Conservation (phyloP, 148 eudicot genomes). For the Hydrangea macrophylla region DNA sequence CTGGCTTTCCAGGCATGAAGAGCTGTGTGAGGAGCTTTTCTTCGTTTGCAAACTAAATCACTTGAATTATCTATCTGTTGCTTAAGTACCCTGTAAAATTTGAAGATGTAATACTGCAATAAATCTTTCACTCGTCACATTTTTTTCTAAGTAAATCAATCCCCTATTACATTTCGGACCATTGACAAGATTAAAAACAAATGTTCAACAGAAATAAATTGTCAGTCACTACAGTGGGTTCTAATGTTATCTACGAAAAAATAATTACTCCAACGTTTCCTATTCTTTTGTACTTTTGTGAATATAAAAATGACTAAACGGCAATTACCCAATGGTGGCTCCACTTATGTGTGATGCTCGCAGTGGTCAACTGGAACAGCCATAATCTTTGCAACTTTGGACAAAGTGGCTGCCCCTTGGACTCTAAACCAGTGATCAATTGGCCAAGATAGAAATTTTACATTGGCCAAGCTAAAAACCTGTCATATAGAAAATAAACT, state of each 20-base stretch:
- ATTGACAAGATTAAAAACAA: not conserved
- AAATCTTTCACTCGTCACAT: not conserved
- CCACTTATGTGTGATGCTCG: too few relatives aligned
- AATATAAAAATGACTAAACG: too few relatives aligned
- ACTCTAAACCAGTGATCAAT: too few relatives aligned
- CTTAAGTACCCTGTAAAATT: slow-evolving; percentile 48
- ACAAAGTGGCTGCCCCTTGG: too few relatives aligned
- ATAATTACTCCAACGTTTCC: not conserved
- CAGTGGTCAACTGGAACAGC: too few relatives aligned
- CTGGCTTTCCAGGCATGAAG: slow-evolving; percentile 45
- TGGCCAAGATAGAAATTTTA: not conserved
- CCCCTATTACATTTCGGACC: not conserved
- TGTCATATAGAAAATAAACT: too few relatives aligned
- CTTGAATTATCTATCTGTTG: slow-evolving; percentile 46
- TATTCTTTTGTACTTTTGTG: too few relatives aligned
- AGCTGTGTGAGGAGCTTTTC: slow-evolving; percentile 41
- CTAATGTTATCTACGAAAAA: not conserved
- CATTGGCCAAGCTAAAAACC: not conserved
- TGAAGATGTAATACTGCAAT: not conserved
- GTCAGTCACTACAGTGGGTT: not conserved
- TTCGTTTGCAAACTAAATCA: slow-evolving; percentile 53
- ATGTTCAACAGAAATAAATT: too few relatives aligned
- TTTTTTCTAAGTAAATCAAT: not conserved
- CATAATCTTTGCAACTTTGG: too few relatives aligned
- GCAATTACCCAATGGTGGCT: too few relatives aligned